These are phyloP conservation scores for Hordeum vulgare DNA, from an alignment of 176 grass and related monocot species.

Conservation along the genomic window DNA sequence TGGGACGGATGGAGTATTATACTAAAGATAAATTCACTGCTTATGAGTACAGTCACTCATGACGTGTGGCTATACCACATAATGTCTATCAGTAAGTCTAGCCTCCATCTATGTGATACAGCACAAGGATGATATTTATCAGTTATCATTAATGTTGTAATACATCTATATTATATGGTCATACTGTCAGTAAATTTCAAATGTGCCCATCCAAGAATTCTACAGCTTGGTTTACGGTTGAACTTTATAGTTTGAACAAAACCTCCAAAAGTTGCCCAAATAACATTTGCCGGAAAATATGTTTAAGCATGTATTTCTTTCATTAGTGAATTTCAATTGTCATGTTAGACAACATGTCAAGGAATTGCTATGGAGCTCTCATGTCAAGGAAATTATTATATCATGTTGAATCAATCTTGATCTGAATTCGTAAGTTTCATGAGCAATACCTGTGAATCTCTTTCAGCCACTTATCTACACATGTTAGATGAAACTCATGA, in stretches of 20 bases:
- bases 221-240: background rate
- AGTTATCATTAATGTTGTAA: background rate
- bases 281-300: background rate
- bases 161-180: background rate
- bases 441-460: slow-evolving; percentile 92
- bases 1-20: too few relatives aligned
- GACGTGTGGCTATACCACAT: background rate
- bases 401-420: background rate
- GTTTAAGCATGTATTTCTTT: background rate
- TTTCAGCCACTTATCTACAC: slow-evolving; percentile 99
- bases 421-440: background rate
- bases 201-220: background rate
- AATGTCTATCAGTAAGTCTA: background rate
- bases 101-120: background rate
- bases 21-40: background rate
- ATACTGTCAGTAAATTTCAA: background rate
- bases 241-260: background rate
- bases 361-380: background rate
- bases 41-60: background rate
- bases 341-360: background rate
- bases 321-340: background rate
- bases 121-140: background rate
- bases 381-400: background rate
- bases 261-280: background rate
- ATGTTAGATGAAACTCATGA: slow-evolving; percentile 96